These are phyloP conservation scores for Jackrogersella multiformis DNA, from an alignment of 495 filamentous ascomycete species.

Conservation along the genomic window DNA sequence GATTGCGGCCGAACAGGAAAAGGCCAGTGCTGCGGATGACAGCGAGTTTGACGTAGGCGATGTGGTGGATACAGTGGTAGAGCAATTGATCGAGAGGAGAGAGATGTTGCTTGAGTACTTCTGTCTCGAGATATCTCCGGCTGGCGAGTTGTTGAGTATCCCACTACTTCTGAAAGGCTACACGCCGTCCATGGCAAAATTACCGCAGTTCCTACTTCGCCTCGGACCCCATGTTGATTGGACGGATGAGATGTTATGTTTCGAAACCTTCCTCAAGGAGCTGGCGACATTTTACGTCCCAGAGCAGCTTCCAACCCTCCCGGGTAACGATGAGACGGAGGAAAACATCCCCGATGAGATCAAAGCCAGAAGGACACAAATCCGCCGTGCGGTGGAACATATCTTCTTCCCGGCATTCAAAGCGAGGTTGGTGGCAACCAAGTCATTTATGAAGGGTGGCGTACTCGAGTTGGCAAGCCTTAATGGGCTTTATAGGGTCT, in stretches of 20 bases:
- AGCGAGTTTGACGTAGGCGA: slow-evolving; percentile 71
- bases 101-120: slow-evolving; percentile 97
- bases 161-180: slow-evolving; percentile 92
- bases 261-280: slow-evolving; percentile 83
- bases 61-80: slow-evolving; percentile 68
- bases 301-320: slow-evolving; percentile 74
- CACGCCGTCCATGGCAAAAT: slow-evolving; percentile 81
- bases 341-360: slow-evolving; percentile 63
- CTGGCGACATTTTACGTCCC: slow-evolving; percentile 93
- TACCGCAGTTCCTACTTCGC: slow-evolving; percentile 87
- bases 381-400: slow-evolving; percentile 72
- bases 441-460: slow-evolving; percentile 72
- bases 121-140: slow-evolving; percentile 78
- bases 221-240: slow-evolving; percentile 91
- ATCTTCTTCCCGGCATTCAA: slow-evolving; percentile 85
- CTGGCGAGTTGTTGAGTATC: slow-evolving; percentile 79
- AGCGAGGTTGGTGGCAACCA: slow-evolving; percentile 84
- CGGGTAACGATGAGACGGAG: slow-evolving; percentile 50
- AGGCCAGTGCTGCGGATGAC: slow-evolving; percentile 53
- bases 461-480: slow-evolving; percentile 92
- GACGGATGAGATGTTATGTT: slow-evolving; percentile 84
- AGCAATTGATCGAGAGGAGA: slow-evolving; percentile 72
- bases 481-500: slow-evolving; percentile 95
- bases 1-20: slow-evolving; percentile 78
- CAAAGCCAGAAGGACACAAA: slow-evolving; percentile 62